A percentile compares a stretch with the other conserved stretches of the same genome.
Conservation (phyloP, 169 alveolate species). For the Eimeria falciformis region DNA sequence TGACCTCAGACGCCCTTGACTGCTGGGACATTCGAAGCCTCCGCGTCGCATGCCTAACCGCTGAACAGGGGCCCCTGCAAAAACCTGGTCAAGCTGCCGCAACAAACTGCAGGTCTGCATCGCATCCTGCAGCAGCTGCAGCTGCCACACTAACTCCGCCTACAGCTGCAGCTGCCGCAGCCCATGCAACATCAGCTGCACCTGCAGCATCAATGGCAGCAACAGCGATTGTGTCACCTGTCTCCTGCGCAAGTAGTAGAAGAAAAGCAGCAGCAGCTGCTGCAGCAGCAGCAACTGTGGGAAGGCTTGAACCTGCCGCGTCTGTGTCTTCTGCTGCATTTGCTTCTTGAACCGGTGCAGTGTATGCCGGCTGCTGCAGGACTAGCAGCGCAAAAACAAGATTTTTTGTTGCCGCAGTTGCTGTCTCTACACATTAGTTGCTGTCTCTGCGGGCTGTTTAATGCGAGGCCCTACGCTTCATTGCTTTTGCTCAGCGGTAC, state of each 20-base stretch:
- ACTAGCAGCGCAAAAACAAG: neutral
- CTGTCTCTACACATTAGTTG: conserved; percentile 10
- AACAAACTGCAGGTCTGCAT: too few relatives aligned
- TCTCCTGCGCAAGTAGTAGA: neutral
- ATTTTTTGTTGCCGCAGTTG: conserved; percentile 39
- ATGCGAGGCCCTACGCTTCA: neutral
- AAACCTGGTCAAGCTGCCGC: too few relatives aligned
- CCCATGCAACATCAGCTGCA: too few relatives aligned
- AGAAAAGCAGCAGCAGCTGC: conserved; percentile 1
- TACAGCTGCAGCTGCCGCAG: too few relatives aligned
- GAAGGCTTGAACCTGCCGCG: neutral
- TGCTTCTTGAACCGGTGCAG: conserved; percentile 16
- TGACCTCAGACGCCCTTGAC: too few relatives aligned
- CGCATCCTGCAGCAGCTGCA: too few relatives aligned
- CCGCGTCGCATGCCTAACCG: too few relatives aligned
- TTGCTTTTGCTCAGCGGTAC: neutral
- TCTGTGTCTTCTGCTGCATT: conserved; percentile 38
- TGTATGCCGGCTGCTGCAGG: conserved; percentile 29
- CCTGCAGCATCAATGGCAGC: neutral
- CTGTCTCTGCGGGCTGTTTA: neutral
- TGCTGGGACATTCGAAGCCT: neutral
- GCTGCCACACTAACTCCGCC: neutral
- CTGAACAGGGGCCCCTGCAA: too few relatives aligned
- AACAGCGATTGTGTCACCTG: conserved; percentile 10
- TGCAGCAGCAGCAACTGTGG: conserved; percentile 1